A percentile compares a stretch with the other conserved stretches of the same genome.
These are phyloP conservation scores for Sclerotinia sclerotiorum DNA, from an alignment of 2,329 filamentous ascomycete genomes.

Conservation along the genomic window DNA sequence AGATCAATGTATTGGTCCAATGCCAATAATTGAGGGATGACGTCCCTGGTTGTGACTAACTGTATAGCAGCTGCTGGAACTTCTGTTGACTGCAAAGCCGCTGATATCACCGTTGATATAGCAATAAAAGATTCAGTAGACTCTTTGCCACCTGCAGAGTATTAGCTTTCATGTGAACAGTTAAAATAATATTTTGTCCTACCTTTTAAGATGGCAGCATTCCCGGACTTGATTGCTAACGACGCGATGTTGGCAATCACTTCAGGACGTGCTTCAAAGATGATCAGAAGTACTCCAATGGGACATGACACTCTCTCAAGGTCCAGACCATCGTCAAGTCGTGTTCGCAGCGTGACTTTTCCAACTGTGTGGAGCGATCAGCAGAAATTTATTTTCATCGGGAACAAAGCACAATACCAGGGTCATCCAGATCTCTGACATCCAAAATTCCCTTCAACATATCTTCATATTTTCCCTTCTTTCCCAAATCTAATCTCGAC, in stretches of 20 bases:
- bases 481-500: conserved; percentile 81
- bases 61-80: conserved; percentile 89
- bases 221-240: conserved; percentile 93
- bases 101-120: conserved; percentile 81
- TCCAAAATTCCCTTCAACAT: conserved; percentile 95
- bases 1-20: conserved; percentile 89
- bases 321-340: conserved; percentile 80
- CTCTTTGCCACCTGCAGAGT: conserved; percentile 75
- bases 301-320: conserved; percentile 89
- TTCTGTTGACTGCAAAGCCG: conserved; percentile 67
- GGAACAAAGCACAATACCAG: conserved; percentile 53
- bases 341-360: conserved; percentile 77
- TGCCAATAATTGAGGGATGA: conserved; percentile 80
- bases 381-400: conserved; percentile 15
- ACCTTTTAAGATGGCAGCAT: conserved; percentile 94
- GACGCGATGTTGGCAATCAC: conserved; percentile 98
- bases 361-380: conserved; percentile 59
- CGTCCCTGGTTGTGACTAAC: conserved; percentile 89
- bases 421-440: conserved; percentile 80
- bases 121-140: conserved; percentile 92
- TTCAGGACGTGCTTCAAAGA: conserved; percentile 96
- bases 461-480: conserved; percentile 91
- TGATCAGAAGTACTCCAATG: conserved; percentile 96
- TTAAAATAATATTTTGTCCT: conserved; percentile 14
- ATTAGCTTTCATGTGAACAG: conserved; percentile 3